Conservation (phyloP, 768 basidiomycete genomes). For the Pisolithus orientalis region DNA sequence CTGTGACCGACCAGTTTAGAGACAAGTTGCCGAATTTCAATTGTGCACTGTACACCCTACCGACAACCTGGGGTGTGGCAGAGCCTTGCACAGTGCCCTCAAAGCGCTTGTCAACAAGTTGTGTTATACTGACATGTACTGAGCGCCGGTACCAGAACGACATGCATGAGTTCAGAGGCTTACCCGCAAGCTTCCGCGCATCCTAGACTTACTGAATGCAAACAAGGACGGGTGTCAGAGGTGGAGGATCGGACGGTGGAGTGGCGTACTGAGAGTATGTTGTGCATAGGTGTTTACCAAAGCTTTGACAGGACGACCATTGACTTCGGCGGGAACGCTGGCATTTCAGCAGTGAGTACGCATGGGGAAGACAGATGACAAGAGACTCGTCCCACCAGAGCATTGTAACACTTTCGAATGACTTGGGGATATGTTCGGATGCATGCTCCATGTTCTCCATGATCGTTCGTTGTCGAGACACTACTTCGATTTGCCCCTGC, state of each 20-base stretch:
- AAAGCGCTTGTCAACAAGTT: constrained; percentile 81
- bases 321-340: constrained; percentile 89
- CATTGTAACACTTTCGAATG: constrained; percentile 93
- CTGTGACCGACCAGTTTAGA: constrained; percentile 87
- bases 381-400: constrained; percentile 64
- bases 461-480: constrained; percentile 83
- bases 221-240: not conserved
- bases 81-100: constrained; percentile 89
- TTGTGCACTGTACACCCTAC: constrained; percentile 89
- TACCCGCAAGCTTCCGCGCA: constrained; percentile 89
- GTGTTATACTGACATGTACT: constrained; percentile 67
- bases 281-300: constrained; percentile 99
- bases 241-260: not conserved
- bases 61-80: constrained; percentile 92
- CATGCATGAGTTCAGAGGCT: constrained; percentile 17
- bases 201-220: constrained; percentile 75
- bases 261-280: constrained; percentile 80
- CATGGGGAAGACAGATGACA: not conserved
- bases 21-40: constrained; percentile 79
- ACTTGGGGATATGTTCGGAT: constrained; percentile 87
- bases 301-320: constrained; percentile 83
- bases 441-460: constrained; percentile 92
- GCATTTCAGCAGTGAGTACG: not conserved
- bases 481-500: constrained; percentile 78
- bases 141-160: constrained; percentile 1